Evolutionary conservation across 2,329 filamentous ascomycete species (phyloP).

Genomic region (Aspergillus fijiensis): DNA sequence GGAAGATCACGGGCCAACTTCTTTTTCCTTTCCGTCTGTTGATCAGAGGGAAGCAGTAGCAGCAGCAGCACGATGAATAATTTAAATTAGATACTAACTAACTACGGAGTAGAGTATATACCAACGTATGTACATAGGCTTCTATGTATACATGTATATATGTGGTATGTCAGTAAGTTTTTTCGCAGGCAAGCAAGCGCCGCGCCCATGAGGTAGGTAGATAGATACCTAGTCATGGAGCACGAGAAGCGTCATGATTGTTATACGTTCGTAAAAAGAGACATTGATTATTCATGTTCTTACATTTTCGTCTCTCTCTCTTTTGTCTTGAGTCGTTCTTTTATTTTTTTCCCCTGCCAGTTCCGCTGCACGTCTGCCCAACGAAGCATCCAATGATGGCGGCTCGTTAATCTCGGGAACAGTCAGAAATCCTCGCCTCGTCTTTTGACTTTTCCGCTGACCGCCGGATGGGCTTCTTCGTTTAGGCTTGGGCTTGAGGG

Average conservation of each 20-base stretch:
- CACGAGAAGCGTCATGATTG: constrained; percentile 7
- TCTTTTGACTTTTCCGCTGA: constrained; percentile 31
- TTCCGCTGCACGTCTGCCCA: constrained; percentile 34
- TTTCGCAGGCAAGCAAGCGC: neutral
- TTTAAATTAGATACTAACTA: neutral
- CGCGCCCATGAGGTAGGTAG: neutral
- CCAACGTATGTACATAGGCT: neutral
- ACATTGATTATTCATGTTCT: constrained; percentile 1
- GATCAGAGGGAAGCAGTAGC: too few relatives aligned
- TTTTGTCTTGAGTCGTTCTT: constrained; percentile 16
- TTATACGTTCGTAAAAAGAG: constrained; percentile 8
- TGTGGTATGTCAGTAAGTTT: too few relatives aligned
- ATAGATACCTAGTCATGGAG: neutral
- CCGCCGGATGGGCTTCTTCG: constrained; percentile 22
- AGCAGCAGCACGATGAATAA: too few relatives aligned
- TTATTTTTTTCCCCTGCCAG: constrained; percentile 14
- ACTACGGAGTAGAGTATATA: neutral
- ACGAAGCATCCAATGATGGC: constrained; percentile 39
- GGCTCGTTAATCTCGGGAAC: constrained; percentile 29
- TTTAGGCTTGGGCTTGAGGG: too few relatives aligned
- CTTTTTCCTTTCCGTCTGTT: too few relatives aligned
- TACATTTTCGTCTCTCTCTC: neutral
- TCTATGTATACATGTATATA: neutral
- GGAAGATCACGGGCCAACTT: neutral
- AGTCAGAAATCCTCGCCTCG: constrained; percentile 34